Conservation (phyloP, 2,329 filamentous ascomycete species). For the Didymella glomerata region DNA sequence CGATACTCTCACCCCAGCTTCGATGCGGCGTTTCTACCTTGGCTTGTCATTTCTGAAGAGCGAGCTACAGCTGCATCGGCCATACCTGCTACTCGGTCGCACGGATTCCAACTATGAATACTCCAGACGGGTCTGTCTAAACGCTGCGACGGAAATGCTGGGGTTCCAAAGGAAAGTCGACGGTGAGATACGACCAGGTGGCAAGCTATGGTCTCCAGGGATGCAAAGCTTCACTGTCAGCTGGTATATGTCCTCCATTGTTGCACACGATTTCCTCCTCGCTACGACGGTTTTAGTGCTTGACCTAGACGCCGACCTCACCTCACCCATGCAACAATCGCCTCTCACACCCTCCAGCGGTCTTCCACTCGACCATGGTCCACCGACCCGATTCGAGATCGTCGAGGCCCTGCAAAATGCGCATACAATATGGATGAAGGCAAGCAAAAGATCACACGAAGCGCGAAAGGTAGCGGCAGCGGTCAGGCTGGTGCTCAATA, state of each 20-base stretch:
- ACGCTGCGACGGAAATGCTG: conserved; percentile 57
- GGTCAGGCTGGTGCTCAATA: conserved; percentile 39
- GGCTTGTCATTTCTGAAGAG: conserved; percentile 46
- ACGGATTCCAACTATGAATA: conserved; percentile 50
- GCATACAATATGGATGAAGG: conserved; percentile 38
- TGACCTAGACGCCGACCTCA: conserved; percentile 50
- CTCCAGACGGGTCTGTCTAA: conserved; percentile 56
- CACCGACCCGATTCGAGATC: conserved; percentile 38
- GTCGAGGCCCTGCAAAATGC: conserved; percentile 33
- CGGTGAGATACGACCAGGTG: conserved; percentile 52
- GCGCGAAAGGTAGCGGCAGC: conserved; percentile 42
- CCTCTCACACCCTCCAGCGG: conserved; percentile 11
- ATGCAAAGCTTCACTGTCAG: conserved; percentile 52
- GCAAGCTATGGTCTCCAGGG: conserved; percentile 36
- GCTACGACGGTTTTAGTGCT: conserved; percentile 59
- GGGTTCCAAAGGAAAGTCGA: conserved; percentile 56
- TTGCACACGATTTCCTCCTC: conserved; percentile 58
- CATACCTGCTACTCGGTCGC: conserved; percentile 48
- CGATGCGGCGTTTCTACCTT: conserved; percentile 43
- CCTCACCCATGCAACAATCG: conserved; percentile 23
- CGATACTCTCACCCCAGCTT: conserved; percentile 18
- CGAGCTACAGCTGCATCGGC: conserved; percentile 49
- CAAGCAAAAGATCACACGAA: conserved; percentile 41
- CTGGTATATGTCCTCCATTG: conserved; percentile 56
- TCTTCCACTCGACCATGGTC: conserved; percentile 30